Conservation (phyloP, 129 eudicot genomes). For the Lonicera japonica region DNA sequence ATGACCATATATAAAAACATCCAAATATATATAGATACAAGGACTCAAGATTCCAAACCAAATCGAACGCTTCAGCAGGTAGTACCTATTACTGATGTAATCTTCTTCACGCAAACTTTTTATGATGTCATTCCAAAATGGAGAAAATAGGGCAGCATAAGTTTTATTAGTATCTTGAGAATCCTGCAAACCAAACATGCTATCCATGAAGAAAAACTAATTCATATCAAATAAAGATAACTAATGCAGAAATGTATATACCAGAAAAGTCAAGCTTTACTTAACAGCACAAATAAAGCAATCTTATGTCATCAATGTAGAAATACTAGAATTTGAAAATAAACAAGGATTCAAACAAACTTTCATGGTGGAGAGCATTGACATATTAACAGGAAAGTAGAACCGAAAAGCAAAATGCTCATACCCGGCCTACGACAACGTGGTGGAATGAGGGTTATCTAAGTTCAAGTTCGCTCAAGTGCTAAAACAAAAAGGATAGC, state of each 20-base stretch:
- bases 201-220: constrained; percentile 12
- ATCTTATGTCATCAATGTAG: background rate
- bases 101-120: constrained; percentile 97
- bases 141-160: constrained; percentile 83
- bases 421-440: background rate
- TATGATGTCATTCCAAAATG: constrained; percentile 97
- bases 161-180: constrained; percentile 65
- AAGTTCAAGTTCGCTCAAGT: background rate
- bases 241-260: background rate
- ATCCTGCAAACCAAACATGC: constrained; percentile 29
- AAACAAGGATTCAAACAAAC: background rate
- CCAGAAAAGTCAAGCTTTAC: background rate
- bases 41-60: background rate
- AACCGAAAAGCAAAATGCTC: background rate
- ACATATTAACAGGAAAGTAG: background rate
- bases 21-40: background rate
- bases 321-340: background rate
- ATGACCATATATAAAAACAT: background rate
- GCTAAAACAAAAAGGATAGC: no score
- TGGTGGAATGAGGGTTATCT: background rate
- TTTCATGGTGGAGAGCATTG: background rate
- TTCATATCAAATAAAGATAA: background rate
- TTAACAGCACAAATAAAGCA: background rate
- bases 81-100: constrained; percentile 82
- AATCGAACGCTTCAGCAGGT: constrained; percentile 1